These are phyloP conservation scores for Zostera marina DNA, from an alignment of 116 monocot species.

Conservation along the genomic window DNA sequence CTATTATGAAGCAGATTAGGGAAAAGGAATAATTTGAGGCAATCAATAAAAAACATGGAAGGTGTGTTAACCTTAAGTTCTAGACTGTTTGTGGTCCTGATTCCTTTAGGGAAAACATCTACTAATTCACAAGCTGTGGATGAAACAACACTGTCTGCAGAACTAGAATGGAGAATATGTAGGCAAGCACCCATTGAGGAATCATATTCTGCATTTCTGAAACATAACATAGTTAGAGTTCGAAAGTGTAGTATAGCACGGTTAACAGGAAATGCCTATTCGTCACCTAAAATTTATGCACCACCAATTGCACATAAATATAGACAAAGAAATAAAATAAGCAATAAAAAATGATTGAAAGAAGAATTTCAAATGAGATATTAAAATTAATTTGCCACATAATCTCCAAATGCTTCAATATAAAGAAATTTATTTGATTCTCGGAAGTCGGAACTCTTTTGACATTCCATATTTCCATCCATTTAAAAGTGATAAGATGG, in stretches of 20 bases:
- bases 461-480: too few species aligned
- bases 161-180: conserved; percentile 55
- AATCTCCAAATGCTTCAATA: too few species aligned
- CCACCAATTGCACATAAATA: neutral
- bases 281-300: too few species aligned
- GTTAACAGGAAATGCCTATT: neutral
- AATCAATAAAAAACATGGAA: conserved; percentile 9
- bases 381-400: too few species aligned
- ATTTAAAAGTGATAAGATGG: too few species aligned
- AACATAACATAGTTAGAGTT: conserved; percentile 7
- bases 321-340: neutral
- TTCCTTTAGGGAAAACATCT: conserved; percentile 33
- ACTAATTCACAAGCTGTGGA: conserved; percentile 68
- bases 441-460: too few species aligned
- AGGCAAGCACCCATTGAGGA: conserved; percentile 67
- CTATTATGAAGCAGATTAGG: neutral
- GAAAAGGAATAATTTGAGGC: neutral
- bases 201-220: conserved; percentile 66
- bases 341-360: too few species aligned
- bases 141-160: conserved; percentile 44
- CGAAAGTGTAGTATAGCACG: conserved; percentile 1
- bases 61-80: conserved; percentile 57
- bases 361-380: too few species aligned
- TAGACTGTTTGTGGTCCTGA: conserved; percentile 44
- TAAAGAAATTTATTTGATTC: too few species aligned